Conservation (phyloP, 768 basidiomycete species). For the Boletus pseudo-olivaceus region DNA sequence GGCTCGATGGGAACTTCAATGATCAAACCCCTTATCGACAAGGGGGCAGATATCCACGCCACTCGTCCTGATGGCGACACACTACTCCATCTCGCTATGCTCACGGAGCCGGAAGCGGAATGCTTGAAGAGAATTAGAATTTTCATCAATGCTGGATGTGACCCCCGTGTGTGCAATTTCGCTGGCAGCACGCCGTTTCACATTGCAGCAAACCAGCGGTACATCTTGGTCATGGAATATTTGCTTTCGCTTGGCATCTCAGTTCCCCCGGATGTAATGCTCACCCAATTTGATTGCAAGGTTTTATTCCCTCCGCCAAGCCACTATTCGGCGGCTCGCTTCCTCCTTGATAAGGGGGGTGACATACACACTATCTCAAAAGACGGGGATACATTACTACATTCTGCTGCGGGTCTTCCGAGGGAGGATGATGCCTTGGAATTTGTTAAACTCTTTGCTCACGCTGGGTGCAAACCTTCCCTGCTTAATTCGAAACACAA, state of each 20-base stretch:
- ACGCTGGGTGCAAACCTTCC: background rate
- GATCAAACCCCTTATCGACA: background rate
- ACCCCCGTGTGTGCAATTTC: background rate
- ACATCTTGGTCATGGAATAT: background rate
- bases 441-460: background rate
- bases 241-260: background rate
- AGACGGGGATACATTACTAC: background rate
- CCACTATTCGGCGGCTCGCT: background rate
- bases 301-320: background rate
- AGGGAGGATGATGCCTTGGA: background rate
- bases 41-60: background rate
- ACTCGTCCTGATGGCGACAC: background rate
- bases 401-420: accelerated
- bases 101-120: accelerated
- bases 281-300: background rate
- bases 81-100: background rate
- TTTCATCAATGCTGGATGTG: background rate
- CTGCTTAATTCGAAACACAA: background rate
- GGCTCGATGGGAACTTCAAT: background rate
- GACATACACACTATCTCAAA: background rate
- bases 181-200: background rate
- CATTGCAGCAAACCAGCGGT: background rate
- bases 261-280: background rate
- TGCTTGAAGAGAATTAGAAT: background rate
- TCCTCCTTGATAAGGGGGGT: background rate